Evolutionary conservation across 2,329 filamentous ascomycete species (phyloP), one percentile per base, ranked within the genome.

Genomic region (Stachybotrys chlorohalonatus): DNA sequence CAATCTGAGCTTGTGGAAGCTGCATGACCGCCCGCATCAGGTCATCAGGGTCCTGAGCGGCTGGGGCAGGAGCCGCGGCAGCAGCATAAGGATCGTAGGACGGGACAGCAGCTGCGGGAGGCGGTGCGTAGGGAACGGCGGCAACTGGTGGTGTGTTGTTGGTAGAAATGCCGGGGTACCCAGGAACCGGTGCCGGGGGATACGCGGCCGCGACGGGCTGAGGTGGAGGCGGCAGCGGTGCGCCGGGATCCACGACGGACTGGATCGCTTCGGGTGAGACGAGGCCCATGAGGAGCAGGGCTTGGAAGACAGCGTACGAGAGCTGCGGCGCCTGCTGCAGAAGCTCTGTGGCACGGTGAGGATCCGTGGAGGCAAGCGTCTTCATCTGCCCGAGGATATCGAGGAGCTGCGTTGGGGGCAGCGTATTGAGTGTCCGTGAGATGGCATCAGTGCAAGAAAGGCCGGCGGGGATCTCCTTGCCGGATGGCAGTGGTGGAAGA

Each of bases 341-440:
- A 47, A 97, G 83, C 66, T 95, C 90, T 0, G 87, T 91, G 4
- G 92, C 92, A 66, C 90, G 88, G 17, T 81, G 79, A 2, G 93
- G 91, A 63, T 97, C 91, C 30, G 80, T 83, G 52, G 84, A 83
- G n/a, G 90, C 90, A 11, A 97, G 78, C 3, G 85, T 83, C 73
- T 97, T 97, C 89, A 97, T 95, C 70, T 97, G 92, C 8, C 86
- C 85, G 57, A 99, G 83, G 55, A 96, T 92, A 62, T 96, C 93
- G 62, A 97, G 87, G 3, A 99, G 84, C 69, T 97, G 92, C 7
- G 89, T 82, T 0, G 92, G 86, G 0, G 92, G 90, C 0, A 97
- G 82, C 3, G 90, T 90, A 58, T 88, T 86, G 59, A 99, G 84
- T 0, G 93, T 96, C 63, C 89, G 85, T 6, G 91, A 96, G 66